These are phyloP conservation scores for Spathaspora arborariae DNA, from an alignment of 805 yeast genomes.

Conservation along the genomic window DNA sequence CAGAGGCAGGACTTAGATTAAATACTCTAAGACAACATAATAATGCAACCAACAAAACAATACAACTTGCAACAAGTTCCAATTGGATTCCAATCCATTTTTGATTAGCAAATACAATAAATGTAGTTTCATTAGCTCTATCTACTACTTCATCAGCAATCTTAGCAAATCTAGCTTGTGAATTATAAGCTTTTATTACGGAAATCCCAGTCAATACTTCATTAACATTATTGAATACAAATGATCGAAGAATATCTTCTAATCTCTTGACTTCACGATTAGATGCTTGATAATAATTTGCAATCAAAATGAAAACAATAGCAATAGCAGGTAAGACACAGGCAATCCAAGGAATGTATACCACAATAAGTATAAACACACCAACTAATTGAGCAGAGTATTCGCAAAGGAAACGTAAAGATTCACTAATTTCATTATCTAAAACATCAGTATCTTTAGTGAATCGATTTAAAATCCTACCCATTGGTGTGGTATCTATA, in stretches of 20 bases:
- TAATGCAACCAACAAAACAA: slow-evolving; percentile 53
- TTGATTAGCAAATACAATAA: slow-evolving; percentile 59
- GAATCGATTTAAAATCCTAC: slow-evolving; percentile 75
- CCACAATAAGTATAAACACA: slow-evolving; percentile 57
- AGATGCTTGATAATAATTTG: slow-evolving; percentile 63
- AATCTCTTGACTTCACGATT: slow-evolving; percentile 74
- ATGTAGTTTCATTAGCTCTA: slow-evolving; percentile 65
- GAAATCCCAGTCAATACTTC: slow-evolving; percentile 65
- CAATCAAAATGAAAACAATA: slow-evolving; percentile 38
- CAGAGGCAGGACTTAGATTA: slow-evolving; percentile 55
- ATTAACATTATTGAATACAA: slow-evolving; percentile 66
- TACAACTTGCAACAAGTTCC: slow-evolving; percentile 49
- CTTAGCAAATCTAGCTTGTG: slow-evolving; percentile 42
- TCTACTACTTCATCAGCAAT: slow-evolving; percentile 48
- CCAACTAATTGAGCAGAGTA: slow-evolving; percentile 53
- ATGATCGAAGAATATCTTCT: slow-evolving; percentile 68
- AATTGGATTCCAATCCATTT: slow-evolving; percentile 68
- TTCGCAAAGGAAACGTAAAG: slow-evolving; percentile 51
- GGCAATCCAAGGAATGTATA: slow-evolving; percentile 74
- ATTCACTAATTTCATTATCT: slow-evolving; percentile 71
- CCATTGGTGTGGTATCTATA: slow-evolving; percentile 82
- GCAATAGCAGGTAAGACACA: slow-evolving; percentile 56
- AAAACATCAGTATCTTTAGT: slow-evolving; percentile 78
- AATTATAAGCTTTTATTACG: slow-evolving; percentile 59
- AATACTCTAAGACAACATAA: slow-evolving; percentile 61